phyloP scores from a whole-genome alignment of 2,329 filamentous ascomycete genomes.

The Xylariaceae sp. region DNA sequence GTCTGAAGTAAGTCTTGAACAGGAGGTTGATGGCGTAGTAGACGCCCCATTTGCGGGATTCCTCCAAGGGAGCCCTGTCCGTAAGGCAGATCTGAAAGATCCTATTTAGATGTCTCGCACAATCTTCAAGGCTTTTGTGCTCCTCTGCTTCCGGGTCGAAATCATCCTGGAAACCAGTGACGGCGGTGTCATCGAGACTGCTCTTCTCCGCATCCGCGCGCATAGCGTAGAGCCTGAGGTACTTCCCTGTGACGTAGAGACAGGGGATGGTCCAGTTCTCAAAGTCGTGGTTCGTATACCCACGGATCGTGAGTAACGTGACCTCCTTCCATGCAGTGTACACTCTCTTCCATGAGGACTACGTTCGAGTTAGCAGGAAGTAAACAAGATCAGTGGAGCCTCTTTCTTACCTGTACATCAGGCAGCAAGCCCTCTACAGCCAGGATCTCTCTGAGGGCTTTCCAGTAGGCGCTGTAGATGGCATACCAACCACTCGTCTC shows the following conservation, averaged over 20 bases:
- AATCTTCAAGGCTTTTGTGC: slow-evolving; percentile 83
- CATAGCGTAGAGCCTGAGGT: slow-evolving; percentile 82
- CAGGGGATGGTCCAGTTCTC: slow-evolving; percentile 90
- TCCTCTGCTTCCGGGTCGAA: slow-evolving; percentile 70
- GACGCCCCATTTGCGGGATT: slow-evolving; percentile 96
- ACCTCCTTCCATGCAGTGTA: slow-evolving; percentile 89
- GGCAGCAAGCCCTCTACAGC: slow-evolving; percentile 51
- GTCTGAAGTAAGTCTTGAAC: slow-evolving; percentile 97
- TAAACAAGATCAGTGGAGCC: neutral
- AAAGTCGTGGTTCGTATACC: slow-evolving; percentile 71
- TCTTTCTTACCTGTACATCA: slow-evolving; percentile 30
- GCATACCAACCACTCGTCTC: slow-evolving; percentile 82
- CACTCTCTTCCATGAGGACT: slow-evolving; percentile 69
- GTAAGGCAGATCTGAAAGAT: slow-evolving; percentile 88
- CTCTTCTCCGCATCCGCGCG: slow-evolving; percentile 71
- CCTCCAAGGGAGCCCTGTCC: slow-evolving; percentile 80
- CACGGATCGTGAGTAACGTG: slow-evolving; percentile 68
- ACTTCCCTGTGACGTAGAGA: slow-evolving; percentile 81
- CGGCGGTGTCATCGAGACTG: slow-evolving; percentile 33
- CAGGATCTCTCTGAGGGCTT: slow-evolving; percentile 68
- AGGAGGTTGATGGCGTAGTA: slow-evolving; percentile 92
- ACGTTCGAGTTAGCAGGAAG: slow-evolving; percentile 9
- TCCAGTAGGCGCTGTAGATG: slow-evolving; percentile 80
- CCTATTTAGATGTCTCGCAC: slow-evolving; percentile 81
- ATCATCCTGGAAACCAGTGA: slow-evolving; percentile 66